These are phyloP conservation scores for Fraxinus dipetala DNA, from an alignment of 305 asterid species.

Conservation along the genomic window DNA sequence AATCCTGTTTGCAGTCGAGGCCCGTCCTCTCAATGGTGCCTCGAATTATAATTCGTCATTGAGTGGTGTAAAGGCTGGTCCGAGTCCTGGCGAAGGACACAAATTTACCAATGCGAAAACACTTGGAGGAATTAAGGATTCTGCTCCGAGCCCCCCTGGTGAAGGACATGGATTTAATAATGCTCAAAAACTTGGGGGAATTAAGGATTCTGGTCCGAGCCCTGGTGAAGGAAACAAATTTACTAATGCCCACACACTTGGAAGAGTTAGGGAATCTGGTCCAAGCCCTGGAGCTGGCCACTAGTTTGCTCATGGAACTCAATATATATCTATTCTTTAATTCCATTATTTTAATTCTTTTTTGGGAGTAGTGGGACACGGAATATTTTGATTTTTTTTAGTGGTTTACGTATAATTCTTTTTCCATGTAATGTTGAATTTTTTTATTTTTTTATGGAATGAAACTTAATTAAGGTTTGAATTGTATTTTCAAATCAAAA, in stretches of 20 bases:
- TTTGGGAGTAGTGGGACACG: background rate
- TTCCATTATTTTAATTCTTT: background rate
- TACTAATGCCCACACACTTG: background rate
- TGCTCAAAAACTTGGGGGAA: background rate
- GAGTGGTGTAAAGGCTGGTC: conserved; percentile 16
- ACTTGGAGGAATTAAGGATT: conserved; percentile 23
- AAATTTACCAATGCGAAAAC: background rate
- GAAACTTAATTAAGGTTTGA: background rate
- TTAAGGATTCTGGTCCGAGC: conserved; percentile 18
- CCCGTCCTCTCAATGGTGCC: conserved; percentile 27
- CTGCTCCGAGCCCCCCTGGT: conserved; percentile 31
- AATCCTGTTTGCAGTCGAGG: conserved; percentile 8
- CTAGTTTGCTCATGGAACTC: background rate
- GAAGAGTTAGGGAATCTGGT: background rate
- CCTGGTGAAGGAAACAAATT: conserved; percentile 22
- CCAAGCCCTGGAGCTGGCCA: conserved; percentile 24
- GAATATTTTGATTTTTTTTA: background rate
- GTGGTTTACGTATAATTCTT: background rate
- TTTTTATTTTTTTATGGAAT: background rate
- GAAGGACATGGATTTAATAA: conserved; percentile 4
- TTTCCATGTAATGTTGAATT: background rate
- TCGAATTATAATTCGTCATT: background rate
- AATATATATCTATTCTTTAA: background rate
- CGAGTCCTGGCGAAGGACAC: conserved; percentile 25
- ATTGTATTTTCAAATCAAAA: background rate